A percentile compares a stretch with the other conserved stretches of the same genome.
phyloP scores from a whole-genome alignment of 1,284 basidiomycete genomes.

The Ustilago crameri region DNA sequence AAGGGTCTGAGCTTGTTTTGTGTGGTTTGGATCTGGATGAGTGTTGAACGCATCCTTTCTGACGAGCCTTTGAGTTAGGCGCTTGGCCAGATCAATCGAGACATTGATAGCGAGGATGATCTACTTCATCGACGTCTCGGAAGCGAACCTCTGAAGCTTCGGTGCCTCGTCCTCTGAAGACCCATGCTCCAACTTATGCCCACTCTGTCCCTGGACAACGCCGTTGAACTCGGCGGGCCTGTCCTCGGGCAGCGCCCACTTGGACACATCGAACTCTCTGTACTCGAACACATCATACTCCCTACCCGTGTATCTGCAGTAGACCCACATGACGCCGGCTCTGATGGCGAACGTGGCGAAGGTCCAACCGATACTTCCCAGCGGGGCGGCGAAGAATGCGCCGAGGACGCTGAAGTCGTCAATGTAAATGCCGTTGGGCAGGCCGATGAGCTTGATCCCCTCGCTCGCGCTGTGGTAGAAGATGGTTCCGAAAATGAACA shows the following conservation, averaged over 20 bases:
- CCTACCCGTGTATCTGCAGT: slow-evolving; percentile 35
- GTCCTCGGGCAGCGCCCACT: slow-evolving; percentile 59
- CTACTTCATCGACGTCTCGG: neutral
- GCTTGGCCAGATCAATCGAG: too few species aligned
- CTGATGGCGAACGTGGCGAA: slow-evolving; percentile 55
- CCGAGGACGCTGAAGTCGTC: slow-evolving; percentile 65
- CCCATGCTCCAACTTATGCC: slow-evolving; percentile 38
- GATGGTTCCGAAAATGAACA: slow-evolving; percentile 65
- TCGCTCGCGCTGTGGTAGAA: slow-evolving; percentile 59
- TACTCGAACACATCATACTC: slow-evolving; percentile 53
- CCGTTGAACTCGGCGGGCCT: slow-evolving; percentile 50
- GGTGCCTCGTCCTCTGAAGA: slow-evolving; percentile 8
- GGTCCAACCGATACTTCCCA: slow-evolving; percentile 62
- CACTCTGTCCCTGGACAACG: slow-evolving; percentile 57
- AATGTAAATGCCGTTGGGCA: slow-evolving; percentile 65
- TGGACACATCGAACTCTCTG: slow-evolving; percentile 42
- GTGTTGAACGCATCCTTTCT: too few species aligned
- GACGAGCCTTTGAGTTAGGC: too few species aligned
- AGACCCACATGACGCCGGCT: slow-evolving; percentile 35
- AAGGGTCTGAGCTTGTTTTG: too few species aligned
- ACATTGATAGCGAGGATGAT: too few species aligned
- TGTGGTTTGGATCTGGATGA: too few species aligned
- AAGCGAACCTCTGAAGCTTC: slow-evolving; percentile 7
- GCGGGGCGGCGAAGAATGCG: slow-evolving; percentile 66
- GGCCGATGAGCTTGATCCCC: slow-evolving; percentile 58